Conservation (phyloP, 2,329 filamentous ascomycete species). For the Microdochium bolleyi region DNA sequence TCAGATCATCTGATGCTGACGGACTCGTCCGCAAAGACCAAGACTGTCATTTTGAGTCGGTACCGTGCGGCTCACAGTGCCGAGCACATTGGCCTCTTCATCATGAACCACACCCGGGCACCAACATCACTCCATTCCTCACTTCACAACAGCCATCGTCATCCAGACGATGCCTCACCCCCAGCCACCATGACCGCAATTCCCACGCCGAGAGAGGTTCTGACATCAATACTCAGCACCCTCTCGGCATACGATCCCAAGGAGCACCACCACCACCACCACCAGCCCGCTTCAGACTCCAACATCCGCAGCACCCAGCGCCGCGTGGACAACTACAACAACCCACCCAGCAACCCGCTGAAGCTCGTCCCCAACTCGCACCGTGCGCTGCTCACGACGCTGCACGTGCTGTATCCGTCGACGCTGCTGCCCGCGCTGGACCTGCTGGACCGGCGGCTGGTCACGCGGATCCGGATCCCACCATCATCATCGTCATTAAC, state of each 20-base stretch:
- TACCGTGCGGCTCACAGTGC: too few species aligned
- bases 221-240: background rate
- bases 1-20: too few species aligned
- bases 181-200: background rate
- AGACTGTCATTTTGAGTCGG: too few species aligned
- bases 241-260: background rate
- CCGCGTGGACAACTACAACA: background rate
- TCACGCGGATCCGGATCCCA: constrained; percentile 47
- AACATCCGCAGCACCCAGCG: too few species aligned
- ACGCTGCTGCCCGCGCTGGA: constrained; percentile 80
- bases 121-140: too few species aligned
- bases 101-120: too few species aligned
- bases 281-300: too few species aligned
- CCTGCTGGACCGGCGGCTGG: constrained; percentile 70
- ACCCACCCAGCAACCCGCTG: background rate
- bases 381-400: constrained; percentile 59
- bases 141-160: background rate
- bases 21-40: too few species aligned
- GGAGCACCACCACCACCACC: background rate
- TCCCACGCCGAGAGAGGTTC: background rate
- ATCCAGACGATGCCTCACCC: background rate
- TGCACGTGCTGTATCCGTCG: constrained; percentile 79
- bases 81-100: too few species aligned
- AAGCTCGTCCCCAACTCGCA: constrained; percentile 7
- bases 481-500: too few species aligned